These are phyloP conservation scores for Psophocarpus tetragonolobus DNA, from an alignment of 306 rosid genomes.

Conservation along the genomic window DNA sequence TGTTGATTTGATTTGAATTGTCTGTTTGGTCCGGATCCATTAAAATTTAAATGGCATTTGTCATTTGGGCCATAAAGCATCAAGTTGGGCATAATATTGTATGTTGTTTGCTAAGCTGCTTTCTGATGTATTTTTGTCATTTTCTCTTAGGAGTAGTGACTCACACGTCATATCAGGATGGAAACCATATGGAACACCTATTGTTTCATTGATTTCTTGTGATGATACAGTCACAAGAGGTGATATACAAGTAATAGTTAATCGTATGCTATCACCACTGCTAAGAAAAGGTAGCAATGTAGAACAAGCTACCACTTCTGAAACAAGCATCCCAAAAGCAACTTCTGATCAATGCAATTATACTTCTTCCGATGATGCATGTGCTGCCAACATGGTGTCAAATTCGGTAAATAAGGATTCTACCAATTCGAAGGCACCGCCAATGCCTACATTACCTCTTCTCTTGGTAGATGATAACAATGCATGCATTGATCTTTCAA, in stretches of 20 bases:
- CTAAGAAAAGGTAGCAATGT: constrained; percentile 57
- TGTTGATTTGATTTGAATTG: neutral
- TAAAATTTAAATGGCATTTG: neutral
- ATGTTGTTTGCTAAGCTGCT: constrained; percentile 8
- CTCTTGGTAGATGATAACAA: constrained; percentile 72
- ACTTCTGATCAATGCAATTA: constrained; percentile 41
- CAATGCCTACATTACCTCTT: constrained; percentile 63
- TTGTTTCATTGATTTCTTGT: constrained; percentile 66
- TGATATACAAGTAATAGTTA: constrained; percentile 64
- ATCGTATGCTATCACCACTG: constrained; percentile 71
- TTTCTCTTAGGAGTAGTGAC: constrained; percentile 58
- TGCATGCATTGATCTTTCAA: constrained; percentile 78
- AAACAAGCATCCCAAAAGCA: constrained; percentile 46
- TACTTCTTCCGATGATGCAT: constrained; percentile 39
- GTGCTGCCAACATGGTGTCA: constrained; percentile 43
- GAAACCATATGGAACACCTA: constrained; percentile 84
- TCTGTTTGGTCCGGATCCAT: constrained; percentile 7
- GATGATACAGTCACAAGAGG: constrained; percentile 69
- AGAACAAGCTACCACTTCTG: constrained; percentile 48
- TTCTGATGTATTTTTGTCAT: constrained; percentile 22
- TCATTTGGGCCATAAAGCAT: neutral
- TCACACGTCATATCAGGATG: constrained; percentile 72
- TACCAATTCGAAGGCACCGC: constrained; percentile 46
- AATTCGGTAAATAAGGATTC: constrained; percentile 51
- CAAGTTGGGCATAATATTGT: constrained; percentile 8